A percentile compares a stretch with the other conserved stretches of the same genome.
Evolutionary conservation across 2,329 filamentous ascomycete genomes (phyloP).

Genomic region (Cytospora piceae): DNA sequence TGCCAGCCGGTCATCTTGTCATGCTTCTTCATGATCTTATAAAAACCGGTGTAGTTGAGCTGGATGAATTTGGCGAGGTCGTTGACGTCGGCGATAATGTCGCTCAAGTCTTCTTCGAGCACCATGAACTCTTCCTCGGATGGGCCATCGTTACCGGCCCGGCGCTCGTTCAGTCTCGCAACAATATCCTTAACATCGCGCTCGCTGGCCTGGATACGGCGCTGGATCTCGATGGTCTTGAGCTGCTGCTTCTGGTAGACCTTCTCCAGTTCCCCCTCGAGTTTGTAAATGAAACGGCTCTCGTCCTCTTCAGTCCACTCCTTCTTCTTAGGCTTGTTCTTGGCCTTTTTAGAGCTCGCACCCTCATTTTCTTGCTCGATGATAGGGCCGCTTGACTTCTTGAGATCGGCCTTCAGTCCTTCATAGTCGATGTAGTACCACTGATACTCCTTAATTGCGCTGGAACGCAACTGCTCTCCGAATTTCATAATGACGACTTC

Average conservation of each 20-base stretch:
- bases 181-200: conserved; percentile 89
- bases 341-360: conserved; percentile 40
- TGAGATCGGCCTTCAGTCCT: conserved; percentile 84
- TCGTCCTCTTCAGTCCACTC: conserved; percentile 93
- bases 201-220: conserved; percentile 85
- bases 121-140: conserved; percentile 92
- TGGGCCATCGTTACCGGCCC: conserved; percentile 61
- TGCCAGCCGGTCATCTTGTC: conserved; percentile 97
- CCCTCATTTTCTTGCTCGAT: conserved; percentile 39
- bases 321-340: conserved; percentile 54
- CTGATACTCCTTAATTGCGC: conserved; percentile 94
- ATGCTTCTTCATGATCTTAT: conserved; percentile 99
- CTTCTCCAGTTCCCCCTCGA: conserved; percentile 94
- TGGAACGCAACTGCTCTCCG: conserved; percentile 94
- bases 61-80: conserved; percentile 98
- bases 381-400: conserved; percentile 64
- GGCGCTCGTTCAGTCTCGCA: conserved; percentile 68
- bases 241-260: conserved; percentile 97
- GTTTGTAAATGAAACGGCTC: conserved; percentile 79
- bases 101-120: conserved; percentile 91
- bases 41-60: conserved; percentile 97
- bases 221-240: conserved; percentile 93
- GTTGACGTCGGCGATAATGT: conserved; percentile 98
- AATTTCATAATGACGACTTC: conserved; percentile 75
- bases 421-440: conserved; percentile 99